Base-by-base conservation (phyloP, 2,329 filamentous ascomycete genomes). In the Colletotrichum sp. region DNA sequence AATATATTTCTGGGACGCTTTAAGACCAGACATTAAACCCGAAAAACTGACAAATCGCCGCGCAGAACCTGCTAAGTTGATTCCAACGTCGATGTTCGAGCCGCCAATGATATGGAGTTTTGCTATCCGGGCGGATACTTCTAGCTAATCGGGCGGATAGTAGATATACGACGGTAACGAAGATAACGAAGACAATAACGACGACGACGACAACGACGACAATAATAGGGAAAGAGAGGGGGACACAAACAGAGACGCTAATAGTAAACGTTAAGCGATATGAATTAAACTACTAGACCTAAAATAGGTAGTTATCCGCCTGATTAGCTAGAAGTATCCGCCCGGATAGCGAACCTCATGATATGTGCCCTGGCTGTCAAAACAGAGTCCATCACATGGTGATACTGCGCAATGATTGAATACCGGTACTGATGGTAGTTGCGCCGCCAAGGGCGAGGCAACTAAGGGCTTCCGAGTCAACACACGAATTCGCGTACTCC, bases 31-130 rank as follows among this genome's bases (percentile, higher is more conserved):
- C 36, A 18, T 18, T 18, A 6, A 10, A n/a, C 16, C 8, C 5
- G 8, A 4, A n/a, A n/a, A n/a, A 6, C 0, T n/a, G 38, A 43
- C 0, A 43, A n/a, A 6, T 8, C 38, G 3, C 1, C 38, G 18
- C 3, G 38, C 8, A 6, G 0, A 43, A 43, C 38, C 38, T 43
- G 18, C 38, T 1, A 1, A 43, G 38, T 12, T 3, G 38, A 43
- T 43, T n/a, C 18, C 38, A 43, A 6, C 16, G 16, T 43, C 38
- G 18, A 43, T 12, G 18, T 10, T 4, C 18, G 9, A 43, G 38
- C 18, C 18, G 5, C 38, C 0, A 43, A 6, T 43, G 8, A 6
- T n/a, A 38, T 38, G 15, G 24, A 24, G 24, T 24, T 24, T 24
- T 24, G 24, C 24, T 24, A 24, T 24, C 24, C 24, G 24, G 24